Evolutionary conservation across 1,139 yeast genomes (phyloP).

Genomic region (Blastobotrys raffinosifermentans): DNA sequence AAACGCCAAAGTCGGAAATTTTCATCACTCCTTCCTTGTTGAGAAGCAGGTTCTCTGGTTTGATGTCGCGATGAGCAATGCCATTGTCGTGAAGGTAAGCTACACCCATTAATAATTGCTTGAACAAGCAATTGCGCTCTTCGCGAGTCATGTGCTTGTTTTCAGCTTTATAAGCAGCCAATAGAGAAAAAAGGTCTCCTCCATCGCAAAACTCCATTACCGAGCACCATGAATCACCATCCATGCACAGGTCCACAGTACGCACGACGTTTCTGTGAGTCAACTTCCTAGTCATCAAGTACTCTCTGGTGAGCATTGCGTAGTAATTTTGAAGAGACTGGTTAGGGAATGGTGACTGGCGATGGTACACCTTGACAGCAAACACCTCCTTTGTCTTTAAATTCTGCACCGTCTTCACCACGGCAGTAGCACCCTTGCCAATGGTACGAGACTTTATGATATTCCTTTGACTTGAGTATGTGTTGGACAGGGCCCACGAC

Average conservation of each 20-base stretch:
- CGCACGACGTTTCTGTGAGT: conserved; percentile 64
- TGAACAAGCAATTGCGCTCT: conserved; percentile 59
- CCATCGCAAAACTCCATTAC: conserved; percentile 77
- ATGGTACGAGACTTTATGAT: conserved; percentile 27
- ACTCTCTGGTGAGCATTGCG: conserved; percentile 68
- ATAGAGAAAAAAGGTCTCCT: conserved; percentile 62
- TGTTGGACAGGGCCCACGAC: conserved; percentile 16
- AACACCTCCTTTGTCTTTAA: conserved; percentile 48
- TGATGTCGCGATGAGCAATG: conserved; percentile 66
- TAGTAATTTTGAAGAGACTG: conserved; percentile 53
- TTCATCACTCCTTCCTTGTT: conserved; percentile 66
- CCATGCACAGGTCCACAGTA: conserved; percentile 51
- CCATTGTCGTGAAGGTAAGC: conserved; percentile 67
- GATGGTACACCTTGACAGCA: conserved; percentile 70
- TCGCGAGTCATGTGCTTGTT: conserved; percentile 24
- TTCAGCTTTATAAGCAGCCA: conserved; percentile 33
- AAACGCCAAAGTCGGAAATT: conserved; percentile 68
- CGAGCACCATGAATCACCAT: conserved; percentile 44
- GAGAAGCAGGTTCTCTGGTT: conserved; percentile 63
- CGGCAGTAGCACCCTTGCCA: conserved; percentile 29
- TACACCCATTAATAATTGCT: conserved; percentile 67
- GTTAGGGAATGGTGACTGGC: conserved; percentile 34
- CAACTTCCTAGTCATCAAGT: conserved; percentile 64
- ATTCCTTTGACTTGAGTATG: conserved; percentile 14
- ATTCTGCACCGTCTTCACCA: conserved; percentile 23